Evolutionary conservation across 768 basidiomycete genomes (phyloP), one percentile per base, ranked within the genome.

Genomic region (Hericium erinaceus): DNA sequence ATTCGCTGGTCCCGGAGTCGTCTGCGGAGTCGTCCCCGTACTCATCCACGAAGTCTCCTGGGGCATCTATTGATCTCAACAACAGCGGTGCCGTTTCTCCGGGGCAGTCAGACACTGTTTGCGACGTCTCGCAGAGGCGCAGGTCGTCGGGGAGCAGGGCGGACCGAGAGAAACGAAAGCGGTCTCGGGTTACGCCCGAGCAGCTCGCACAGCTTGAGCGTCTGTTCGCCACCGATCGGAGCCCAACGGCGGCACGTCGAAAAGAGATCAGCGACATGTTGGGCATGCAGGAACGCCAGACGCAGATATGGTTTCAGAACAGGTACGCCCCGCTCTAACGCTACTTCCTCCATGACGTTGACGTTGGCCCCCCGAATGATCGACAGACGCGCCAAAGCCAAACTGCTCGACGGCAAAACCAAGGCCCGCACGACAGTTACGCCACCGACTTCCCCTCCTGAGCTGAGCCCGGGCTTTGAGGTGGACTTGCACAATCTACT

Each of bases 231-330:
- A 64, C 71, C 52, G 87, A 91, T 67, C 77, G 83, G 46, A 87
- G 82, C 66, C 90, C 90, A 10, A 85, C 85, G 2, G 84, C 85
- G 2, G 77, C 78, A 11, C 78, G 82, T 52, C 76, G 90, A 46
- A 80, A 82, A 55, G 89, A 90, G 64, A 89, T 92, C 54, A 82
- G 85, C 58, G 79, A 83, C 24, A 69, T 80, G 56, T 75, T 92
- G 4, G 87, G 87, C 15, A 90, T 92, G 85, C 80, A 87, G 53
- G 90, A 92, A 70, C 83, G 89, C 39, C 90, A 92, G 74, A 90
- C 87, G 0, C 90, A 92, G 70, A 87, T 92, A 50, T 92, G 90
- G 90, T 92, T 91, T 64, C 89, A 92, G 68, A 92, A 92, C 67
- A 76, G 89, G 89, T 85, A 33, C 16, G 44, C 51, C 61, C 28